Evolutionary conservation across 345 rosid genomes (phyloP), one percentile per base, ranked within the genome.

Genomic region (Turnera subulata): DNA sequence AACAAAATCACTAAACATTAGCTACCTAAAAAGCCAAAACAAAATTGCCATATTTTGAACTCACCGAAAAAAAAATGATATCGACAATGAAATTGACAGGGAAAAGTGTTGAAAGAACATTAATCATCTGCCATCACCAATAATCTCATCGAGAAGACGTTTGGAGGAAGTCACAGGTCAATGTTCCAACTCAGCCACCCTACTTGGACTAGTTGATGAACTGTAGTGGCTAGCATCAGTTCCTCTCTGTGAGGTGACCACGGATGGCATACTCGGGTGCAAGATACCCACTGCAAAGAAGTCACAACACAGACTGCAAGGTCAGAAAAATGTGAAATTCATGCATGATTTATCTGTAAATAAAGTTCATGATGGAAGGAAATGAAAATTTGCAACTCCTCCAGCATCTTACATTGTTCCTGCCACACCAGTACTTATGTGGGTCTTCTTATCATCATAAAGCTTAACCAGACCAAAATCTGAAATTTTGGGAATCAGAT

Each of bases 251-350:
- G 0, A 83, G 90, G 55, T 76, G 88, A 19, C 88, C 85, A 32
- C 71, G 81, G 84, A 85, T 82, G 19, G 86, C 93, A 53, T 85
- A 85, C 67, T 85, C 88, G 2, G 91, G 96, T 6, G 90, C 80
- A 17, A 88, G 78, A 56, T 83, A 89, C 20, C 93, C 96, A 16
- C 75, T 76, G 5, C 50, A 55, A 11, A n/a, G 16, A 18, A 24
- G 37, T 45, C 37, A 23, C 51, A 20, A 50, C 2, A 15, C 1
- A 47, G 26, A 33, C 11, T 20, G 39, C n/a, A 29, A 29, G 35
- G 18, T 49, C 8, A 2, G 25, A 16, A 20, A 47, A 43, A 58
- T 40, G 2, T 3, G 45, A 4, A 12, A 5, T 5, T 40, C 3
- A 12, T 15, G 45, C 45, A 40, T 15, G 13, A 15, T 12, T 4